Conservation (phyloP, 495 filamentous ascomycete genomes). For the Amorphotheca resinae region DNA sequence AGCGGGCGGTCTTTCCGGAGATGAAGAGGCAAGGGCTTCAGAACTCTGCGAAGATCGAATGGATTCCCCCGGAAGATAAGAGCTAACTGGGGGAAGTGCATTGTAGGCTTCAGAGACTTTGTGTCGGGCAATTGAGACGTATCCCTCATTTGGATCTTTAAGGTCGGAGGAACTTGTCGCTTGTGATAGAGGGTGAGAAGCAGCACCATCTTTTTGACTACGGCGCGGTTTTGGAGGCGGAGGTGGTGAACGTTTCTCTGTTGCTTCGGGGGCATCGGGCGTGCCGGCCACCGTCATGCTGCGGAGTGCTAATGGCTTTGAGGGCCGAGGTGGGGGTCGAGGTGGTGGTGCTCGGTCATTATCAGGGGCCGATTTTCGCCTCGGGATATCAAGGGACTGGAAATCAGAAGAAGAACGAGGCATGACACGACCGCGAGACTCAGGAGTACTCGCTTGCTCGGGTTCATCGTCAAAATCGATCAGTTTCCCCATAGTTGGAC, state of each 20-base stretch:
- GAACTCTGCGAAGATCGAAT: neutral
- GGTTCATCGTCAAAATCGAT: constrained; percentile 23
- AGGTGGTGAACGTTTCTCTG: constrained; percentile 4
- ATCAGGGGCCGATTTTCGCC: constrained; percentile 14
- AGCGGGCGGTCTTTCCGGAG: constrained; percentile 19
- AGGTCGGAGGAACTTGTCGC: constrained; percentile 11
- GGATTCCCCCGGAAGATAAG: constrained; percentile 16
- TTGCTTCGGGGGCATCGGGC: constrained; percentile 3
- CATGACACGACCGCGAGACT: constrained; percentile 27
- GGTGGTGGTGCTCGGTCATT: constrained; percentile 37
- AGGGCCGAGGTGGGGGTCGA: constrained; percentile 51
- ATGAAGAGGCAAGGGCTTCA: constrained; percentile 8
- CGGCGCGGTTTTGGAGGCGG: constrained; percentile 13
- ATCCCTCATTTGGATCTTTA: constrained; percentile 17
- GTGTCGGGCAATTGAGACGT: constrained; percentile 24
- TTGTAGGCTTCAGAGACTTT: constrained; percentile 36
- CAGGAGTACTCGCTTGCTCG: constrained; percentile 21
- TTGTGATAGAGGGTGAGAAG: constrained; percentile 22
- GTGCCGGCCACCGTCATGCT: constrained; percentile 21
- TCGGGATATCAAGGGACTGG: constrained; percentile 10
- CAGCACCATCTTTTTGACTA: neutral
- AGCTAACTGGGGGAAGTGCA: constrained; percentile 28
- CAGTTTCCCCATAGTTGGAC: constrained; percentile 18
- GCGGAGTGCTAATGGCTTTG: constrained; percentile 55
- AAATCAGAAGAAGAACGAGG: constrained; percentile 23